phyloP scores from a whole-genome alignment of 352 stramenopile genomes.

The Phytopythium montanum region DNA sequence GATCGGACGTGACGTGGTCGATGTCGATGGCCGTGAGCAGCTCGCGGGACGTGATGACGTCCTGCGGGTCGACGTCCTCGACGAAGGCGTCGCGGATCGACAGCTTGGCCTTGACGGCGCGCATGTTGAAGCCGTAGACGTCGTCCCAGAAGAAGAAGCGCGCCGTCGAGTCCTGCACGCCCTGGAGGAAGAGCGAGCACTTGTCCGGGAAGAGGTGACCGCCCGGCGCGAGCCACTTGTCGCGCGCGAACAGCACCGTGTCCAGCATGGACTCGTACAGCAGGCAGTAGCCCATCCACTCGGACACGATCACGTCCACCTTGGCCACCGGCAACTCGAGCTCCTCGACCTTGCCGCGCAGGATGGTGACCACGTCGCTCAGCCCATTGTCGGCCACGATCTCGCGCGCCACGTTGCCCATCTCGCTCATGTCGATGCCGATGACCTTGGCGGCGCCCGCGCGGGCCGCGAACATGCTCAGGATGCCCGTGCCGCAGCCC shows the following conservation, averaged over 20 bases:
- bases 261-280: constrained; percentile 99
- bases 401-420: constrained; percentile 91
- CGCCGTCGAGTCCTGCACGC: constrained; percentile 60
- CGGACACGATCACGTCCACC: constrained; percentile 97
- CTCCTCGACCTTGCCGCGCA: constrained; percentile 94
- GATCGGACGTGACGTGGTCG: constrained; percentile 86
- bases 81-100: constrained; percentile 95
- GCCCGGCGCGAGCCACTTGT: constrained; percentile 94
- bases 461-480: constrained; percentile 97
- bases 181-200: constrained; percentile 93
- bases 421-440: constrained; percentile 94
- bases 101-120: constrained; percentile 92
- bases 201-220: constrained; percentile 98
- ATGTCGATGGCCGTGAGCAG: constrained; percentile 90
- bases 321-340: constrained; percentile 92
- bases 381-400: constrained; percentile 96
- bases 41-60: constrained; percentile 87
- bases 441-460: constrained; percentile 90
- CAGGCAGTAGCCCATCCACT: constrained; percentile 99
- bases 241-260: constrained; percentile 94
- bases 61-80: constrained; percentile 89
- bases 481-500: constrained; percentile 96
- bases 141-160: constrained; percentile 94
- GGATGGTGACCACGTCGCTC: constrained; percentile 88
- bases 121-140: constrained; percentile 99